Evolutionary conservation across 2,329 filamentous ascomycete species (phyloP), one percentile per base, ranked within the genome.

Genomic region (Aspergillus persii): DNA sequence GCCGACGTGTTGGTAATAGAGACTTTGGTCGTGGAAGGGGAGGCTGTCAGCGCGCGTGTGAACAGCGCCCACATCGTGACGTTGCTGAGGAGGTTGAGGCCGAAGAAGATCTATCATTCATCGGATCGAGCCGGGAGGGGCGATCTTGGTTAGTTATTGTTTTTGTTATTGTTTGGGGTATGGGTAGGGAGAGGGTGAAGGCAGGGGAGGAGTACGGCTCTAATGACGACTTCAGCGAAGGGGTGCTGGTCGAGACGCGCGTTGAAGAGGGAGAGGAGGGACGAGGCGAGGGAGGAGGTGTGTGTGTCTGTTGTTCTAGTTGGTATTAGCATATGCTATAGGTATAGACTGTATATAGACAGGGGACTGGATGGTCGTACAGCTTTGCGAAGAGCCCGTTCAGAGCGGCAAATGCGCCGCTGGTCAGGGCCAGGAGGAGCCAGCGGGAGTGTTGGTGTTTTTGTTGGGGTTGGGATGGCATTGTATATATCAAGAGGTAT

Each of bases 301-400:
- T 86, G 78, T 49, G 81, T 75, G 9, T 85, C 86, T 15, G 86
- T 88, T 60, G 85, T 88, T 60, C 84, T 86, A 61, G 4, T 2
- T 11, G 44, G 44, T 29, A n/a, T 18, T 23, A 23, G 18, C 18
- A 23, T 23, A 31, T 31, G 18, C n/a, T 31, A n/a, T 47, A 15
- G 39, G 26, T n/a, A 8, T 9, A 8, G 31, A 44, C 7, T 12
- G 8, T 23, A 31, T 23, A 33, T 49, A 3, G 39, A 29, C 27
- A n/a, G 6, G 29, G 7, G 7, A 69, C 74, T 23, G 18, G 18
- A 23, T 23, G 18, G 18, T 23, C 18, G 46, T 77, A 86, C 83
- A 88, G 77, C 73, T 88, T 88, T 9, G 86, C 86, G 71, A 88
- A 88, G n/a, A 87, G 81, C 53, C 86, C 86, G 65, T 88, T 88